These are phyloP conservation scores for Aspergillus transmontanensis DNA, from an alignment of 2,329 filamentous ascomycete genomes.

Conservation along the genomic window DNA sequence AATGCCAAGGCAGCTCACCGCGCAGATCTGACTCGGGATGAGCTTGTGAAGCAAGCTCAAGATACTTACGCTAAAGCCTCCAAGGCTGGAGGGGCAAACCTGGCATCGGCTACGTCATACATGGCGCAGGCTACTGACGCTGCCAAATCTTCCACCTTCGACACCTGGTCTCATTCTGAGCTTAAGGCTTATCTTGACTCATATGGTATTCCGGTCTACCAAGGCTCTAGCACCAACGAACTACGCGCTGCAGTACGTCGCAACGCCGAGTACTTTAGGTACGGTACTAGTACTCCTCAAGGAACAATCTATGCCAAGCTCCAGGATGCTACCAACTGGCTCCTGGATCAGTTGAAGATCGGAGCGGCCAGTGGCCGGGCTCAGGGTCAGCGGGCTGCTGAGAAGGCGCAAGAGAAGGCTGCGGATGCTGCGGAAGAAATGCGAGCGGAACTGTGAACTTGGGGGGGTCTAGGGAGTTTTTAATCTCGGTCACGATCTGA, in stretches of 20 bases:
- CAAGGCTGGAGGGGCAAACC: constrained; percentile 47
- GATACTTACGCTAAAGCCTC: constrained; percentile 51
- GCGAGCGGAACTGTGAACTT: constrained; percentile 34
- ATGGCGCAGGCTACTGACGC: constrained; percentile 66
- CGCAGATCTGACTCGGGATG: constrained; percentile 69
- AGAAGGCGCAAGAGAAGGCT: constrained; percentile 46
- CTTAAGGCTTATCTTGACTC: constrained; percentile 79
- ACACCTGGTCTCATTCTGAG: constrained; percentile 71
- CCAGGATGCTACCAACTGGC: constrained; percentile 49
- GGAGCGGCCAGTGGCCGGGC: constrained; percentile 51
- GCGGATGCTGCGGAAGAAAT: constrained; percentile 53
- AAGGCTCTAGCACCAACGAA: constrained; percentile 69
- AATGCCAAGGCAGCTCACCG: constrained; percentile 61
- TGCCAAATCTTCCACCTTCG: constrained; percentile 68
- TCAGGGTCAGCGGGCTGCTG: constrained; percentile 52
- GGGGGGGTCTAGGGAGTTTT: not conserved
- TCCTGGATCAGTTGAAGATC: constrained; percentile 51
- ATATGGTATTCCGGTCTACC: constrained; percentile 70
- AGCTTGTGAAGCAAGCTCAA: constrained; percentile 63
- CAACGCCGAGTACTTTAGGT: constrained; percentile 75
- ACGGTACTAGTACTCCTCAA: constrained; percentile 69
- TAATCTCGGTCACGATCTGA: constrained; percentile 8
- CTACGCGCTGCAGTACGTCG: constrained; percentile 71
- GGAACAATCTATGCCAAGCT: constrained; percentile 69
- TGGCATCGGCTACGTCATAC: constrained; percentile 71